These are phyloP conservation scores for Arabidopsis arenosa DNA, from an alignment of 345 rosid genomes.

Conservation along the genomic window DNA sequence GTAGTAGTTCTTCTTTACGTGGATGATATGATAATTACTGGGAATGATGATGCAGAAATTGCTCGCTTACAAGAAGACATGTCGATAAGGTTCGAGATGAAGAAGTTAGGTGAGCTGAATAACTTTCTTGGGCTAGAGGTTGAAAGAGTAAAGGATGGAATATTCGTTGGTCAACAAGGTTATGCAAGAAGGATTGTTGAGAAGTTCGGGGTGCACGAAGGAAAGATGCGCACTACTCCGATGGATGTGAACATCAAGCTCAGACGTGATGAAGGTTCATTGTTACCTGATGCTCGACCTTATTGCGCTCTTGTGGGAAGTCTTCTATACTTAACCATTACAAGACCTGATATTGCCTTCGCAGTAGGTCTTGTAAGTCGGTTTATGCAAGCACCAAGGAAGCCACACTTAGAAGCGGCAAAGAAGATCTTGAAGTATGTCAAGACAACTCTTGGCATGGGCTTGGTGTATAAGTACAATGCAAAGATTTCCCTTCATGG, in stretches of 20 bases:
- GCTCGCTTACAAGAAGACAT: constrained; percentile 13
- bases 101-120: constrained; percentile 21
- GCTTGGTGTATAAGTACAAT: no score
- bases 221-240: no score
- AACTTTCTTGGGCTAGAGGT: constrained; percentile 22
- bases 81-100: constrained; percentile 19
- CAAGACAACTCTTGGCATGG: neutral
- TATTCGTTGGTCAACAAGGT: constrained; percentile 21
- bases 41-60: constrained; percentile 10
- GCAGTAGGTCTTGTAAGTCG: constrained; percentile 4
- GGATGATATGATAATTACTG: neutral
- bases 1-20: neutral
- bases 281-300: neutral
- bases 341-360: constrained; percentile 13
- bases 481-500: no score
- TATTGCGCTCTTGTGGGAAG: neutral
- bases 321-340: constrained; percentile 21
- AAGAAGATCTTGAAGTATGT: neutral
- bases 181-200: neutral
- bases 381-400: constrained; percentile 26
- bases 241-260: no score
- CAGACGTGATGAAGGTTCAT: no score
- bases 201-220: no score
- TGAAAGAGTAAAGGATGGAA: constrained; percentile 7
- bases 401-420: neutral